A percentile compares a stretch with the other conserved stretches of the same genome.
These are phyloP conservation scores for Globisporangium irregulare DNA, from an alignment of 352 stramenopile genomes.

Conservation along the genomic window DNA sequence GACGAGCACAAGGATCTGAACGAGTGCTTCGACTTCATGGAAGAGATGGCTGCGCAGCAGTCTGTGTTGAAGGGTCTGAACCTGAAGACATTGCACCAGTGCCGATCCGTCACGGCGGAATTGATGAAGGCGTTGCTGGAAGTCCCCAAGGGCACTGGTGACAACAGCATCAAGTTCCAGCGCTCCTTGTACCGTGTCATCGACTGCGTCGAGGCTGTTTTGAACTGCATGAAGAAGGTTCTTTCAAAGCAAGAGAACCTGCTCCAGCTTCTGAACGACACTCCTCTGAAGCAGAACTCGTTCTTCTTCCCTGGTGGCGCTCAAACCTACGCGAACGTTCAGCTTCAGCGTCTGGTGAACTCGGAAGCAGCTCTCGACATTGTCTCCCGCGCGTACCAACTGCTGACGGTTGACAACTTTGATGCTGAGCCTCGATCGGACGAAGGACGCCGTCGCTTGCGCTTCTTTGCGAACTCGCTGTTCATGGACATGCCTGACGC, in stretches of 20 bases:
- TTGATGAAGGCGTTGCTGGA: constrained; percentile 87
- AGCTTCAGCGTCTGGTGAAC: constrained; percentile 79
- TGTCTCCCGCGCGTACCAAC: constrained; percentile 78
- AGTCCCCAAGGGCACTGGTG: constrained; percentile 67
- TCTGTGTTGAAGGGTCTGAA: constrained; percentile 82
- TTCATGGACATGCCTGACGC: constrained; percentile 90
- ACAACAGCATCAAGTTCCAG: constrained; percentile 88
- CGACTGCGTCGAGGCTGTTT: constrained; percentile 74
- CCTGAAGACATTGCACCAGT: constrained; percentile 74
- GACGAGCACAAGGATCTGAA: constrained; percentile 83
- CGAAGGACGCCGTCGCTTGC: constrained; percentile 78
- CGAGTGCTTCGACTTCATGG: constrained; percentile 85
- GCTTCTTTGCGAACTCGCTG: constrained; percentile 87
- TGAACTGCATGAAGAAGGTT: constrained; percentile 86
- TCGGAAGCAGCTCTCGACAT: constrained; percentile 82
- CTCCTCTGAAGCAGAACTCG: constrained; percentile 80
- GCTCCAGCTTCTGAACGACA: constrained; percentile 83
- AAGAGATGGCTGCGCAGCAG: constrained; percentile 76
- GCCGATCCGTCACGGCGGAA: constrained; percentile 58
- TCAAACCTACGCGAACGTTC: constrained; percentile 79
- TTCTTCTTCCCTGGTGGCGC: constrained; percentile 87
- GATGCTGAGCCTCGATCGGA: constrained; percentile 85
- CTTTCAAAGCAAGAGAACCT: constrained; percentile 83
- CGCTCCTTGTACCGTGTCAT: constrained; percentile 82
- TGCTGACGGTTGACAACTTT: constrained; percentile 89